Conservation (phyloP, 495 filamentous ascomycete species). For the Cryomyces antarcticus region DNA sequence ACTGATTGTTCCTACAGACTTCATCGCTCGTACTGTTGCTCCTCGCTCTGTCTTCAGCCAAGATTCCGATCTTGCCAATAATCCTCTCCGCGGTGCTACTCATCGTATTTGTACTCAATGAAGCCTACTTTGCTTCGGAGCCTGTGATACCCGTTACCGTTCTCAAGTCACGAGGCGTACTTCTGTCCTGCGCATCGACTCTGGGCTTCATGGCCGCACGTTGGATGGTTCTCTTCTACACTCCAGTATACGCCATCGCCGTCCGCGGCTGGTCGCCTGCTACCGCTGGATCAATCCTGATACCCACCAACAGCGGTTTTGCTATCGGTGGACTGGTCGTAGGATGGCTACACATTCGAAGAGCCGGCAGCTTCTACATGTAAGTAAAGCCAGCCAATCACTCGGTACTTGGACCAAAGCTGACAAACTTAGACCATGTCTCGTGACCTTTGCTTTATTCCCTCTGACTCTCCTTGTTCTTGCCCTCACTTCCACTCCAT, state of each 20-base stretch:
- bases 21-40: conserved; percentile 28
- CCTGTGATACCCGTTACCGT: conserved; percentile 52
- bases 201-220: conserved; percentile 55
- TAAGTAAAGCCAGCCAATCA: conserved; percentile 8
- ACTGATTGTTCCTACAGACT: too few species aligned
- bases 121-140: conserved; percentile 31
- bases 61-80: conserved; percentile 36
- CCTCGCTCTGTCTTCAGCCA: conserved; percentile 37
- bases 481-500: conserved; percentile 27
- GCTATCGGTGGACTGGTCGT: conserved; percentile 46
- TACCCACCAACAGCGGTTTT: conserved; percentile 61
- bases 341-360: conserved; percentile 49
- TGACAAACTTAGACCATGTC: conserved; percentile 21
- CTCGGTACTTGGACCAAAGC: neutral
- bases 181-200: conserved; percentile 47
- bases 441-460: conserved; percentile 35
- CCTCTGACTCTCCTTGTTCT: conserved; percentile 28
- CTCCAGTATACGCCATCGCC: conserved; percentile 52
- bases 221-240: conserved; percentile 60
- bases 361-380: conserved; percentile 42
- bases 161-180: conserved; percentile 38
- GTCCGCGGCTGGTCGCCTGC: conserved; percentile 45
- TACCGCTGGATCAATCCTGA: conserved; percentile 45
- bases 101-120: conserved; percentile 36
- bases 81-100: conserved; percentile 32